These are phyloP conservation scores for Penicillium verhagenii DNA, from an alignment of 495 filamentous ascomycete genomes.

Conservation along the genomic window DNA sequence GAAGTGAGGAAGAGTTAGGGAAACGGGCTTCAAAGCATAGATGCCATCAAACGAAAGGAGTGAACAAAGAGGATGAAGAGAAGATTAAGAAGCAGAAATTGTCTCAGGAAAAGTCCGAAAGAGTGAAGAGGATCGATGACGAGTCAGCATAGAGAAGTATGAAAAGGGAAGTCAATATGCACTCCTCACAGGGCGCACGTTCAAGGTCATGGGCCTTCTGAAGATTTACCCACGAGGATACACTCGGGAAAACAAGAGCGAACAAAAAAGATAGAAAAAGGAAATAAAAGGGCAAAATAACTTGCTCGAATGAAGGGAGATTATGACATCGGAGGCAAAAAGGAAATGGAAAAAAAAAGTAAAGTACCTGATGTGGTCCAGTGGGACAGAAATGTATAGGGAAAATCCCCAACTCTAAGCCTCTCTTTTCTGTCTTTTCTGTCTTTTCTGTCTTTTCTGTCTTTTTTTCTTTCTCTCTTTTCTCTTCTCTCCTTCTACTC, in stretches of 20 bases:
- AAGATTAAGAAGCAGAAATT: conserved; percentile 14
- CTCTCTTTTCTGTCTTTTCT: too few relatives aligned
- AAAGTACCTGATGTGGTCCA: conserved; percentile 16
- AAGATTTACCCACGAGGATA: conserved; percentile 4
- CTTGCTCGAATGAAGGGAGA: conserved; percentile 6
- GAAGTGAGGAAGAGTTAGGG: not conserved
- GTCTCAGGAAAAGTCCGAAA: conserved; percentile 12
- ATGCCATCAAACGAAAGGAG: not conserved
- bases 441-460: too few relatives aligned
- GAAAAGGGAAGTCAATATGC: not conserved
- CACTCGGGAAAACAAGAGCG: not conserved
- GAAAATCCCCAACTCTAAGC: too few relatives aligned
- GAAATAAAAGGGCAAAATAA: conserved; percentile 6
- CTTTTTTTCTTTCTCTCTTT: too few relatives aligned
- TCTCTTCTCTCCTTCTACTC: not conserved
- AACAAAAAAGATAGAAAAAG: conserved; percentile 9
- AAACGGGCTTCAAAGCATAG: not conserved
- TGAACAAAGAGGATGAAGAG: conserved; percentile 2
- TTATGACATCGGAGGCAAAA: conserved; percentile 13
- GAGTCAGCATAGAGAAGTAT: conserved; percentile 3
- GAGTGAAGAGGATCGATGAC: not conserved
- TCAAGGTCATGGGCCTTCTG: not conserved
- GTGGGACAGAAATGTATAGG: conserved; percentile 2
- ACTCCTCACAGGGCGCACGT: too few relatives aligned
- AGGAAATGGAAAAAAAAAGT: conserved; percentile 6